A percentile compares a stretch with the other conserved stretches of the same genome.
phyloP scores from a whole-genome alignment of 2,329 filamentous ascomycete genomes.

The Arthrobotrys musiformis region DNA sequence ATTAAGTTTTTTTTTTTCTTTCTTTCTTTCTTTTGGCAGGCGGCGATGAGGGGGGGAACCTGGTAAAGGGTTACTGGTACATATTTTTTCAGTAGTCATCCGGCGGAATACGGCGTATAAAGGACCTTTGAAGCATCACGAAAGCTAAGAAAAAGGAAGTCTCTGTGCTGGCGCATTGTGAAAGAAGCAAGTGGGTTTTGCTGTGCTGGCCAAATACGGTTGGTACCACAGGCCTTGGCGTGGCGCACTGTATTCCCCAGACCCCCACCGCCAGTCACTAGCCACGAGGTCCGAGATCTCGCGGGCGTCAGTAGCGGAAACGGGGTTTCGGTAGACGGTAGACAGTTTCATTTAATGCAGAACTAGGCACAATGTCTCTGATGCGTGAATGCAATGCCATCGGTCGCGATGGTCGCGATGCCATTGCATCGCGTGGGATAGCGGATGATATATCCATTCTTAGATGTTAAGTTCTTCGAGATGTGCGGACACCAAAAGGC shows the following conservation, averaged over 20 bases:
- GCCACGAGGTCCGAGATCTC: conserved; percentile 43
- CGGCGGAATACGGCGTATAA: conserved; percentile 40
- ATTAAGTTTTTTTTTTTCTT: too few relatives aligned
- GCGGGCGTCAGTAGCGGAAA: conserved; percentile 22
- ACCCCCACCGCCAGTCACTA: conserved; percentile 21
- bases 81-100: conserved; percentile 27
- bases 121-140: conserved; percentile 23
- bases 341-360: conserved; percentile 55
- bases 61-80: conserved; percentile 26
- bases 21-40: too few relatives aligned
- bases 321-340: conserved; percentile 37
- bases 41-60: conserved; percentile 8
- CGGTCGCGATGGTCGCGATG: conserved; percentile 32
- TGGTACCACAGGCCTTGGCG: conserved; percentile 50
- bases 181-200: conserved; percentile 40
- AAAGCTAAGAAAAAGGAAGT: not conserved
- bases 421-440: conserved; percentile 47
- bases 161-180: conserved; percentile 36
- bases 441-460: not conserved
- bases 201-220: conserved; percentile 45
- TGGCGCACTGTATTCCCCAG: conserved; percentile 23
- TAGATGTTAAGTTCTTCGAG: conserved; percentile 14
- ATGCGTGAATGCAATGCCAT: conserved; percentile 27
- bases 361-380: conserved; percentile 34
- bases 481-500: conserved; percentile 45